Evolutionary conservation across 2,329 filamentous ascomycete species (phyloP), one percentile per base, ranked within the genome.

Genomic region (Paraphoma chrysanthemicola): DNA sequence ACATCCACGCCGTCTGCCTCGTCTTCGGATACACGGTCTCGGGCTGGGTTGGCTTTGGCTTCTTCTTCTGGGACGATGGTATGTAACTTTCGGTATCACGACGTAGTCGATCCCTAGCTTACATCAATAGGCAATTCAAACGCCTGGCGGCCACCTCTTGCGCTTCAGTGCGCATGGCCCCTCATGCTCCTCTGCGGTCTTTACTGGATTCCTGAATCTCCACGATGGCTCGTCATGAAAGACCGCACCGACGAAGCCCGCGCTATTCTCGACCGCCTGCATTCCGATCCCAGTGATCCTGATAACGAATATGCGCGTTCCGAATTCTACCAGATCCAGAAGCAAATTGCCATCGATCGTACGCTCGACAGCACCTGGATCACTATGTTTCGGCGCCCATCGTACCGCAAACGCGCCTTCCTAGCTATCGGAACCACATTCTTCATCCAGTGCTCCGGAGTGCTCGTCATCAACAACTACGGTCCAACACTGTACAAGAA

Each of bases 181-280:
- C 57, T 79, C 29, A 72, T 81, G 17, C 67, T 82, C 2, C 81
- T 67, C 56, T 67, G 62, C 4, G 82, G 79, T 0, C 72, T 90
- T 70, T 89, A 84, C 39, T 63, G 74, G 48, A 68, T 88, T 14
- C 87, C 88, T 5, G 88, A 90, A 74, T 86, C 83, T 0, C 88
- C 87, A 0, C 81, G 87, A 53, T 90, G 82, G 77, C 83, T 90
- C n/a, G 79, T 88, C 63, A 80, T 82, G 70, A 85, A 87, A 74
- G 86, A 88, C 64, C 82, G 83, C 16, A 78, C 83, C 54, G 84
- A 86, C 14, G 82, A 89, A 64, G 88, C 87, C 5, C 78, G 87
- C 11, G 71, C 77, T 1, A 82, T 87, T 4, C 79, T 90, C 6
- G 80, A 84, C 50, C 83, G 85, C 63, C 84, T 87, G 61, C 88